phyloP scores from a whole-genome alignment of 352 stramenopile species.

The Globisporangium abappressorium region DNA sequence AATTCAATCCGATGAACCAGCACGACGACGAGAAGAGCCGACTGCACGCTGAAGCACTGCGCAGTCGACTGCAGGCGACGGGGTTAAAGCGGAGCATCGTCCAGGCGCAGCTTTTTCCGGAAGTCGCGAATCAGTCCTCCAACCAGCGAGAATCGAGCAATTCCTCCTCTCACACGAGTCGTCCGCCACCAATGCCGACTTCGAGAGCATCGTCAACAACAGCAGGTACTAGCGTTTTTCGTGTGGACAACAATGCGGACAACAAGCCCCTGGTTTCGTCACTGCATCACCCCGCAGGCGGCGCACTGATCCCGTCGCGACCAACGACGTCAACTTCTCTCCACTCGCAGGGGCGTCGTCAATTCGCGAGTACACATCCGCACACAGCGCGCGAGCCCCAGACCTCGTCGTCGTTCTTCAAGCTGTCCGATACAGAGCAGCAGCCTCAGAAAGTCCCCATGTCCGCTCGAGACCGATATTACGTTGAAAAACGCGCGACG shows the following conservation, averaged over 20 bases:
- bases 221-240: neutral
- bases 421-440: neutral
- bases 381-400: conserved; percentile 21
- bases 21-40: conserved; percentile 12
- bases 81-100: conserved; percentile 58
- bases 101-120: conserved; percentile 45
- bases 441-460: conserved; percentile 36
- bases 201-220: neutral
- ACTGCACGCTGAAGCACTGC: conserved; percentile 17
- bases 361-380: conserved; percentile 3
- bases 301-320: conserved; percentile 45
- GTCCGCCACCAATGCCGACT: neutral
- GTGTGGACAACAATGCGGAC: conserved; percentile 1
- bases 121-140: conserved; percentile 7
- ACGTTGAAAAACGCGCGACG: conserved; percentile 45
- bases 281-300: conserved; percentile 25
- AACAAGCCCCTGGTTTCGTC: conserved; percentile 28
- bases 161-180: neutral
- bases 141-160: conserved; percentile 18
- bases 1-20: neutral
- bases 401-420: neutral
- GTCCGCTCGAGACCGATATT: conserved; percentile 59
- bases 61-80: conserved; percentile 50
- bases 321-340: conserved; percentile 34
- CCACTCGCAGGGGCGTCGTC: conserved; percentile 12